A percentile compares a stretch with the other conserved stretches of the same genome.
These are phyloP conservation scores for Nepenthes alata DNA, from an alignment of 179 eudicot species.

Conservation along the genomic window DNA sequence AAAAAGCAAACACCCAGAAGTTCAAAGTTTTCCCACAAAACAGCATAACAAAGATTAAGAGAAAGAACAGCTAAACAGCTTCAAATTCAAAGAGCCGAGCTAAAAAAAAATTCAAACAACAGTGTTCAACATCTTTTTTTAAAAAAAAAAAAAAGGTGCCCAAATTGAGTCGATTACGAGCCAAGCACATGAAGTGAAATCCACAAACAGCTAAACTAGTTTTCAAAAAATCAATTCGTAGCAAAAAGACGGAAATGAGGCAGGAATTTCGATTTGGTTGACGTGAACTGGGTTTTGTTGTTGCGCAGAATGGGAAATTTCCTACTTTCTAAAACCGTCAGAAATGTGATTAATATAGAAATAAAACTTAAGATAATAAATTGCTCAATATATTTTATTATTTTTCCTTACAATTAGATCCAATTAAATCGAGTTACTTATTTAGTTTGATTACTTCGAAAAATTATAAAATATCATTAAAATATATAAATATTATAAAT, in stretches of 20 bases:
- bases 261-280: slow-evolving; percentile 15
- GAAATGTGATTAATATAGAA: slow-evolving; percentile 15
- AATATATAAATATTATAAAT: too few species aligned
- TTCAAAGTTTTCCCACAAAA: background rate
- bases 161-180: slow-evolving; percentile 24
- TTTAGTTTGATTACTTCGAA: too few species aligned
- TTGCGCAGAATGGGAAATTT: slow-evolving; percentile 16
- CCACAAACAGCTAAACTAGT: slow-evolving; percentile 4
- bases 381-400: background rate
- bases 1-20: background rate
- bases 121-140: background rate
- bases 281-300: slow-evolving; percentile 29
- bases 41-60: background rate
- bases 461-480: too few species aligned
- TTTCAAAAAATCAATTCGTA: slow-evolving; percentile 4
- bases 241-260: background rate
- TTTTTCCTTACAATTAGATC: too few species aligned
- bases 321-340: slow-evolving; percentile 5
- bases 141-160: background rate
- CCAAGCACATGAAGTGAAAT: slow-evolving; percentile 11
- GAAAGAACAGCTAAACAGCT: slow-evolving; percentile 1
- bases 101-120: background rate
- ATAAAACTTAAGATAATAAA: slow-evolving; percentile 7
- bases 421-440: too few species aligned
- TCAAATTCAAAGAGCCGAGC: slow-evolving; percentile 1